These are phyloP conservation scores for Hygrophoropsis aurantiaca DNA, from an alignment of 768 basidiomycete species.

Conservation along the genomic window DNA sequence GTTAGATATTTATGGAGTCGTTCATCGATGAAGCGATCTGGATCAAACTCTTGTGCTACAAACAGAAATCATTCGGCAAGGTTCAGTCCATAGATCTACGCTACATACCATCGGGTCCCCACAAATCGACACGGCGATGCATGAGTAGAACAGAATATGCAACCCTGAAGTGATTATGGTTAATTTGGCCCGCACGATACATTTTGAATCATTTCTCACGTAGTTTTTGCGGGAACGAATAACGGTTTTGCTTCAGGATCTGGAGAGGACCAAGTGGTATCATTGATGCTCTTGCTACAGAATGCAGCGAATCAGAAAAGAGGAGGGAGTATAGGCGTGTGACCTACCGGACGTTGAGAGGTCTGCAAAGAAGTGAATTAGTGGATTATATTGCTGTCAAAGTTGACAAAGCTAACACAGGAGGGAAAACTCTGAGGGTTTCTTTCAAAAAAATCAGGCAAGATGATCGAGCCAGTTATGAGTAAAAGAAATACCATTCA, in stretches of 20 bases:
- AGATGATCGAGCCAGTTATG: not conserved
- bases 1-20: conserved; percentile 60
- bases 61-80: not conserved
- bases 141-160: conserved; percentile 61
- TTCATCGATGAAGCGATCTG: conserved; percentile 68
- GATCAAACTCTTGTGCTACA: conserved; percentile 65
- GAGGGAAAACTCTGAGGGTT: conserved; percentile 56
- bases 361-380: conserved; percentile 19
- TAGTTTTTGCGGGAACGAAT: conserved; percentile 42
- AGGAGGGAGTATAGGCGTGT: too few relatives aligned
- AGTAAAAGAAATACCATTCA: conserved; percentile 42
- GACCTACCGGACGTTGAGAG: conserved; percentile 47
- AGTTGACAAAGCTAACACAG: conserved; percentile 32
- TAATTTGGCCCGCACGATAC: not conserved
- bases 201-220: conserved; percentile 10
- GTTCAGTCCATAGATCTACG: not conserved
- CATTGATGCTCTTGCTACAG: conserved; percentile 44
- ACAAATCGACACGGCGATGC: conserved; percentile 65
- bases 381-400: not conserved
- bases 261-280: conserved; percentile 44
- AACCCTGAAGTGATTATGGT: conserved; percentile 35
- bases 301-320: too few relatives aligned
- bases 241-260: conserved; percentile 17
- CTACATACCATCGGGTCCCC: conserved; percentile 65
- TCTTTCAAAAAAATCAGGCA: conserved; percentile 28